phyloP scores from a whole-genome alignment of 106 monocot genomes.

The Dioscorea zingiberensis region DNA sequence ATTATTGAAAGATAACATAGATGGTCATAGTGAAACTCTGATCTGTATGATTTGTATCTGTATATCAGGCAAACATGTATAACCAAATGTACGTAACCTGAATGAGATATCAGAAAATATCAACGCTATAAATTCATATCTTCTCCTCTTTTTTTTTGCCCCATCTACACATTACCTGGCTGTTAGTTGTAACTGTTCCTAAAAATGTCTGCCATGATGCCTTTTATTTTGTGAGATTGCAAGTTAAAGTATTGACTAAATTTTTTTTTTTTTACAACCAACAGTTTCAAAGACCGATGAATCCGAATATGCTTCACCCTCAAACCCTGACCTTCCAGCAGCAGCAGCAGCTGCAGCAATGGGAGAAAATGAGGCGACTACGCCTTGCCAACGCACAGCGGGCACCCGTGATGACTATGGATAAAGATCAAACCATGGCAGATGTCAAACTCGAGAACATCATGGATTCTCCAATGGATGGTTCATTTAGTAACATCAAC shows the following conservation, averaged over 20 bases:
- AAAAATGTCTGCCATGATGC: too few species aligned
- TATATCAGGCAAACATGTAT: too few species aligned
- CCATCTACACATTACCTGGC: too few species aligned
- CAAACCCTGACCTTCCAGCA: conserved; percentile 66
- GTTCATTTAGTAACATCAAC: conserved; percentile 22
- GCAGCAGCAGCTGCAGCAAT: conserved; percentile 40
- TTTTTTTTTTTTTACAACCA: not conserved
- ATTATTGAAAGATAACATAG: too few species aligned
- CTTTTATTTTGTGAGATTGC: too few species aligned
- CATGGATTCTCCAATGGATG: conserved; percentile 43
- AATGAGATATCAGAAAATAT: too few species aligned
- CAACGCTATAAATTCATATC: too few species aligned
- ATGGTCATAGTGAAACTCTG: too few species aligned
- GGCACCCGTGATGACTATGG: conserved; percentile 30
- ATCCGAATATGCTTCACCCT: conserved; percentile 38
- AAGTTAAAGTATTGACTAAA: not conserved
- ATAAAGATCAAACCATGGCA: conserved; percentile 43
- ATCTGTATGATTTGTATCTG: too few species aligned
- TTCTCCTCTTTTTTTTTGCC: too few species aligned
- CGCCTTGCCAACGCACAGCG: conserved; percentile 34
- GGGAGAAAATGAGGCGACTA: conserved; percentile 25
- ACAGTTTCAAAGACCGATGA: conserved; percentile 41
- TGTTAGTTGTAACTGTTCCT: too few species aligned
- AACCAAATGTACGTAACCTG: too few species aligned
- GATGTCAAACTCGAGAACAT: conserved; percentile 64